phyloP scores from a whole-genome alignment of 2,329 filamentous ascomycete species.

The Colletotrichum paranaense region DNA sequence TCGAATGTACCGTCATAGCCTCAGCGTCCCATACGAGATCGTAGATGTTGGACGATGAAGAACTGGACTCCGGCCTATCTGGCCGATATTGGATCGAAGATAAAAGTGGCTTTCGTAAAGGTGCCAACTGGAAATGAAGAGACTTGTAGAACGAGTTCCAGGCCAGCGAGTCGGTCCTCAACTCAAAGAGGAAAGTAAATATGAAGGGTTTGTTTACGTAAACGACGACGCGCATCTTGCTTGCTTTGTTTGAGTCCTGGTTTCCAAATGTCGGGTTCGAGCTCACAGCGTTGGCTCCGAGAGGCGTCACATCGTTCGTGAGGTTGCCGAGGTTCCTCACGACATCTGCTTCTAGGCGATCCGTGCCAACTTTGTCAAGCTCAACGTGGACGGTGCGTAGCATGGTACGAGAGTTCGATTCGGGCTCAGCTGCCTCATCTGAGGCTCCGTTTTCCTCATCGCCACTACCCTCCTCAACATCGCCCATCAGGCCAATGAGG shows the following conservation, averaged over 20 bases:
- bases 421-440: slow-evolving; percentile 44
- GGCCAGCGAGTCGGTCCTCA: slow-evolving; percentile 68
- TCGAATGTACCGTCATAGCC: slow-evolving; percentile 68
- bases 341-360: slow-evolving; percentile 56
- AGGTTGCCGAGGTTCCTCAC: slow-evolving; percentile 54
- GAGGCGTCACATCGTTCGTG: slow-evolving; percentile 27
- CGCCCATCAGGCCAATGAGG: slow-evolving; percentile 75
- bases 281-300: slow-evolving; percentile 34
- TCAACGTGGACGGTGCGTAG: slow-evolving; percentile 77
- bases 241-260: slow-evolving; percentile 65
- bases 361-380: slow-evolving; percentile 56
- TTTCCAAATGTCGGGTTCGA: slow-evolving; percentile 48
- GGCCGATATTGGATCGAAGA: slow-evolving; percentile 68
- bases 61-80: slow-evolving; percentile 54
- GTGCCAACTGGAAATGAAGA: slow-evolving; percentile 69
- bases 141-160: slow-evolving; percentile 68
- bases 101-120: slow-evolving; percentile 67
- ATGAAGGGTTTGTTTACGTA: slow-evolving; percentile 82
- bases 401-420: slow-evolving; percentile 65
- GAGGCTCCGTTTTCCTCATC: slow-evolving; percentile 45
- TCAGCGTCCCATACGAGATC: slow-evolving; percentile 72
- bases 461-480: slow-evolving; percentile 61
- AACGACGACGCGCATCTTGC: slow-evolving; percentile 75
- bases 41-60: slow-evolving; percentile 60
- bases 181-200: slow-evolving; percentile 79